Evolutionary conservation across 352 stramenopile species (phyloP).

Genomic region (Phytophthora syringae): DNA sequence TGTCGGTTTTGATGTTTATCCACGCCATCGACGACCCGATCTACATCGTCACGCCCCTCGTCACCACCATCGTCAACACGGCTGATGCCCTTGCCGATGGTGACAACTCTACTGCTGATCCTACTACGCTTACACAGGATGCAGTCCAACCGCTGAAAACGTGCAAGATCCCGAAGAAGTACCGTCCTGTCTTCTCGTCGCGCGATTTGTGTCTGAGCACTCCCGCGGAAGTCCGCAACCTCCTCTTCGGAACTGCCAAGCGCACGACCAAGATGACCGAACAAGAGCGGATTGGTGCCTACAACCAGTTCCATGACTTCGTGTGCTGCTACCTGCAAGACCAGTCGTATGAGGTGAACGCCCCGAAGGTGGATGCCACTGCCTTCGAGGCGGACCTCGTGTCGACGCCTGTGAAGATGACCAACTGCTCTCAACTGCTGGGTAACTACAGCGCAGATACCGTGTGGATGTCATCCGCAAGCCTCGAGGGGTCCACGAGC

Average conservation of each 20-base stretch:
- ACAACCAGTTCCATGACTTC: no score
- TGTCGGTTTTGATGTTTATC: no score
- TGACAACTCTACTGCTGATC: not conserved
- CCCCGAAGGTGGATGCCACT: constrained; percentile 5
- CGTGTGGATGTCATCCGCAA: constrained; percentile 16
- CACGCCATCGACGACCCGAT: no score
- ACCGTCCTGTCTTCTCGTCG: constrained; percentile 23
- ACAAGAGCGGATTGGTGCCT: constrained; percentile 21
- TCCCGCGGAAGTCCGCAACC: constrained; percentile 8
- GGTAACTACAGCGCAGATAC: constrained; percentile 20
- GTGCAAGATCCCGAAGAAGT: constrained; percentile 28
- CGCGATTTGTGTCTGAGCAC: constrained; percentile 34
- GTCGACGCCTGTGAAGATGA: constrained; percentile 16
- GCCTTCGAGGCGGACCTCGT: constrained; percentile 18
- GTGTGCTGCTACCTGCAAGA: constrained; percentile 32
- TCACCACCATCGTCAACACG: constrained; percentile 30
- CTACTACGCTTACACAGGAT: constrained; percentile 7
- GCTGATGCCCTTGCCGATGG: not conserved
- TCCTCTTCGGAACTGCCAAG: constrained; percentile 32
- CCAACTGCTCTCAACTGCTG: constrained; percentile 12
- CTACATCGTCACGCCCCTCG: no score
- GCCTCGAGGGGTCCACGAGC: not conserved
- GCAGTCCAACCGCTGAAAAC: constrained; percentile 5
- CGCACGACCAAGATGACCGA: constrained; percentile 13
- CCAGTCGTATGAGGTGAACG: constrained; percentile 34